Base-by-base conservation (phyloP, 768 basidiomycete species). In the Neoboletus brunneissimus region DNA sequence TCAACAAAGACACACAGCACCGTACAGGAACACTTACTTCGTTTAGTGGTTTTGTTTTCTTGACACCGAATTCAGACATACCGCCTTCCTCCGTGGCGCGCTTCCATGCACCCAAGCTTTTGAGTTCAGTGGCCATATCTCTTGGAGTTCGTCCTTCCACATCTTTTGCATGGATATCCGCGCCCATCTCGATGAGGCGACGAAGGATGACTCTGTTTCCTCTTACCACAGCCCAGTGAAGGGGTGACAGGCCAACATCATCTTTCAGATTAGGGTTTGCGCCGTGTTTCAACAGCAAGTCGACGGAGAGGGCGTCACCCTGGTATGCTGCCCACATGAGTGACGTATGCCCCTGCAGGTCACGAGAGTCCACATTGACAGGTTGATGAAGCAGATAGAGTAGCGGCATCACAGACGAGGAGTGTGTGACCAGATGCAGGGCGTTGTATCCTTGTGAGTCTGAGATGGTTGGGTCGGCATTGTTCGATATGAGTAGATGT, bases 311-410 rank as follows among this genome's bases (percentile, higher is more conserved):
- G 2, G 94, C 94, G 67, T 99, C 97, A 45, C 97, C 97, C 70
- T 99, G 97, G 72, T 98, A 99, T 10, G 94, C 92, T 6, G 97
- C 97, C 97, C 97, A 99, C 92, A 98, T 97, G 48, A 98, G 79
- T 0, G 91, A 81, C 0, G 96, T 97, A 68, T 98, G 97, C 0
- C 97, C 97, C 65, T 92, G 89, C 1, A 86, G 78, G 71, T 99
- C 97, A 40, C 86, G 82, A 46, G 88, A 88, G 69, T 99, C 97
- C 56, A 98, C 88, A 42, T 85, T 87, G 59, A 99, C 83, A 3
- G 95, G 94, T 69, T 98, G 95, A 68, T 96, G 92, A 7, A 98
- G 80, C 25, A 97, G 78, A 66, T 93, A 95, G 37, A 98, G 77
- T 37, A 99, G 72, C 0, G 97, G 90, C 95, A 98, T 97, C 59